Conservation (phyloP, 176 grass and related monocot genomes). For the Melocanna baccifera region DNA sequence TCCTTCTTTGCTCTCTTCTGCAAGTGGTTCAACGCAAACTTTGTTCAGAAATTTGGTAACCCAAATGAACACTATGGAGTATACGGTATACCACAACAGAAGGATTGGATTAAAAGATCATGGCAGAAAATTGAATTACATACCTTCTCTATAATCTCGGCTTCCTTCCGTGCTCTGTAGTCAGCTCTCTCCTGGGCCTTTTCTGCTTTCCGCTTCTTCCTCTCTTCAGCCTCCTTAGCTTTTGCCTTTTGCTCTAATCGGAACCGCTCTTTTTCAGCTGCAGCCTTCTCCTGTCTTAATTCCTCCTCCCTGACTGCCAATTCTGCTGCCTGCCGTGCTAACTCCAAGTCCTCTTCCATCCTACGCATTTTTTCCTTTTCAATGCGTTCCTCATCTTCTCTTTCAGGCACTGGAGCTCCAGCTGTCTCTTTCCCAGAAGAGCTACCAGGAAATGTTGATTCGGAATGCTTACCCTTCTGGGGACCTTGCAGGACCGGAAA, state of each 20-base stretch:
- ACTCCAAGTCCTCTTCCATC: conserved; percentile 42
- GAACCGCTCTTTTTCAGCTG: conserved; percentile 57
- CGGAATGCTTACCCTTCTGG: conserved; percentile 32
- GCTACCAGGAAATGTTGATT: conserved; percentile 36
- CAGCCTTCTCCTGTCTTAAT: conserved; percentile 48
- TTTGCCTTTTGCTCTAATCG: conserved; percentile 77
- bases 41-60: background rate
- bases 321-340: conserved; percentile 40
- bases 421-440: conserved; percentile 25
- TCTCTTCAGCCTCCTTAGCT: conserved; percentile 86
- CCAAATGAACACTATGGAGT: background rate
- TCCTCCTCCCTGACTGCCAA: conserved; percentile 50
- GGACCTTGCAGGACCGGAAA: conserved; percentile 41
- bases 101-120: conserved; percentile 4
- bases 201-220: conserved; percentile 68
- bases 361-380: conserved; percentile 36
- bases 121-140: background rate
- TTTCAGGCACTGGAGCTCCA: conserved; percentile 7
- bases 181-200: conserved; percentile 71
- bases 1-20: conserved; percentile 75
- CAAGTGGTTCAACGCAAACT: conserved; percentile 6
- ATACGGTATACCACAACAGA: background rate
- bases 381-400: conserved; percentile 29
- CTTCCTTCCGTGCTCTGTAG: conserved; percentile 66
- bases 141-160: conserved; percentile 69